Percentiles rank a stretch among this genome's conserved stretches.
phyloP scores from a whole-genome alignment of 1,139 yeast species.

The Pichia sp. region DNA sequence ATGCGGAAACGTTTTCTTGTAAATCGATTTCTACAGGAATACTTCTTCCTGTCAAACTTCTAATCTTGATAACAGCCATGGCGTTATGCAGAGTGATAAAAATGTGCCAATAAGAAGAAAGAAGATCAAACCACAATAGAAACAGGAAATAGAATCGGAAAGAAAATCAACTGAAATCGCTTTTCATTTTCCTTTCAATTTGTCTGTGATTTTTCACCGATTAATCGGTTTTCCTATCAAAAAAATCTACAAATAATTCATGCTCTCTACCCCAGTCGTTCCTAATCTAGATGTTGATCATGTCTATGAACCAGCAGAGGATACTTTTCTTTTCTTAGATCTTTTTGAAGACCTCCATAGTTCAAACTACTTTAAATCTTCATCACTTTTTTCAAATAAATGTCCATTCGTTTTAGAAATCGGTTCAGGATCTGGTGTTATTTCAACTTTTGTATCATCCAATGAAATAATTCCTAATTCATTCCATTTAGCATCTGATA shows the following conservation, averaged over 20 bases:
- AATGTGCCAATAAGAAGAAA: not conserved
- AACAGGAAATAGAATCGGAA: not conserved
- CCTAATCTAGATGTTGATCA: constrained; percentile 39
- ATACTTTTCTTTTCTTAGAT: constrained; percentile 76
- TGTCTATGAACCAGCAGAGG: constrained; percentile 94
- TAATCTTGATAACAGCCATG: constrained; percentile 27
- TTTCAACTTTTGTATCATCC: constrained; percentile 60
- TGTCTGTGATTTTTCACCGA: not conserved
- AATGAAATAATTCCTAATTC: constrained; percentile 45
- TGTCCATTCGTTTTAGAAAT: constrained; percentile 69
- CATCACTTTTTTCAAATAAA: constrained; percentile 26
- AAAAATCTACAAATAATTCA: constrained; percentile 17
- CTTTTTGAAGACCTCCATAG: constrained; percentile 57
- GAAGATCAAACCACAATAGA: not conserved
- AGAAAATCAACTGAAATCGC: not conserved
- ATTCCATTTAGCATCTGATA: constrained; percentile 61
- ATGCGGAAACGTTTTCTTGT: constrained; percentile 45
- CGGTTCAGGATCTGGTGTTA: constrained; percentile 89
- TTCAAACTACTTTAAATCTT: constrained; percentile 27
- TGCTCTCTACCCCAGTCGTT: constrained; percentile 53
- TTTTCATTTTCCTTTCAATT: not conserved
- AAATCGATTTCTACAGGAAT: constrained; percentile 28
- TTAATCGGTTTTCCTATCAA: not conserved
- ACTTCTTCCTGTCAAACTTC: constrained; percentile 74
- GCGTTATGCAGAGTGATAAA: not conserved